Base-by-base conservation (phyloP, 306 rosid species). In the Fragaria nilgerrensis region DNA sequence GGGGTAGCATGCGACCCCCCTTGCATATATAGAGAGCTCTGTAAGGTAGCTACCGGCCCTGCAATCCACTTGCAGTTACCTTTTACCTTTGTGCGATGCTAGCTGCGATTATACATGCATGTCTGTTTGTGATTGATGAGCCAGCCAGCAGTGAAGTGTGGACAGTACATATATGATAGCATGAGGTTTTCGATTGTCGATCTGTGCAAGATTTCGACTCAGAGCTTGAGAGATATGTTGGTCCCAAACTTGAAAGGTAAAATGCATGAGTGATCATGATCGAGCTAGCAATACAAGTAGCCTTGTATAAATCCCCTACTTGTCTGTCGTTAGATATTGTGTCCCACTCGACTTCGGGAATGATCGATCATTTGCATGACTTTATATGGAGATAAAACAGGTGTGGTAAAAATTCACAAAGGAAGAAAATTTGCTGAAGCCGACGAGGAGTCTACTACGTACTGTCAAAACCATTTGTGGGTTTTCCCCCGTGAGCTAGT, bases 211-310 rank as follows among this genome's bases (percentile, higher is more conserved):
- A 74, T 74, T 73, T 39, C 27, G 29, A 32, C 44, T 74, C 77
- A 41, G 77, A 59, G 69, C 36, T 25, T 37, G 68, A 76, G 68
- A 76, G 71, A 86, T 82, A 50, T 71, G 78, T 84, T 78, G 90
- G 96, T 65, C 89, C 91, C 86, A 55, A 20, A 41, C 52, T 14
- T 78, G 89, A 70, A 87, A 86, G 83, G 68, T 17, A 25, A 6
- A 64, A 64, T 34, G 11, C 62, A 55, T 9, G 62, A 55, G 62
- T n/a, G 62, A 55, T 7, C 43, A 39, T 39, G 43, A 39, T 39
- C 43, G 9, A 39, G 25, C 61, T 53, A 61, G 39, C 3, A 13
- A 61, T 27, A 61, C 23, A 9, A 62, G 61, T 55, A n/a, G 61
- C 61, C 25, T 55, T 0, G 68, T 29, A 62, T 29, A 32, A 19